Evolutionary conservation across 2,329 filamentous ascomycete species (phyloP).

Genomic region (Zarea fungicola): DNA sequence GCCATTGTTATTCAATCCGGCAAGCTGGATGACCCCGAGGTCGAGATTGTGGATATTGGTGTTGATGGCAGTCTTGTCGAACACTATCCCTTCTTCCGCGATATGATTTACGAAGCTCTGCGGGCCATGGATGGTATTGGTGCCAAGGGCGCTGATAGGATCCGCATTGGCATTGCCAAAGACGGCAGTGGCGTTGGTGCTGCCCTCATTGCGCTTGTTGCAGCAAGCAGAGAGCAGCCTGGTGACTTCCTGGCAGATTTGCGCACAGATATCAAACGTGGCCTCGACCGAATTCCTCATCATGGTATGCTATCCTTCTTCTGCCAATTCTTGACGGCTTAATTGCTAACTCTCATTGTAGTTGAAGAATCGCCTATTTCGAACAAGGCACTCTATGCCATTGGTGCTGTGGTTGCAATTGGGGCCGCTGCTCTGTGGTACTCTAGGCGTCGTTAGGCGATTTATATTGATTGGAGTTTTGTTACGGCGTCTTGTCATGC

Average conservation of each 20-base stretch:
- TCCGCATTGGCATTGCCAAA: constrained; percentile 93
- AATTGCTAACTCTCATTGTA: constrained; percentile 4
- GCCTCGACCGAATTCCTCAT: constrained; percentile 27
- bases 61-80: constrained; percentile 94
- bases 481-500: constrained; percentile 5
- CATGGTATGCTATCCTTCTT: constrained; percentile 23
- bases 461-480: constrained; percentile 9
- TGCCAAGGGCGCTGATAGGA: constrained; percentile 69
- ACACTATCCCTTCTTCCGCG: constrained; percentile 90
- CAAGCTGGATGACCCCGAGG: constrained; percentile 56
- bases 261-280: constrained; percentile 33
- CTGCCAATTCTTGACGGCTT: neutral
- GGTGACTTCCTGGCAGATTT: constrained; percentile 39
- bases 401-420: constrained; percentile 27
- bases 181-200: constrained; percentile 83
- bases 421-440: constrained; percentile 34
- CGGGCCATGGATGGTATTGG: constrained; percentile 74
- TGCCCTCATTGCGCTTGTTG: constrained; percentile 87
- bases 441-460: constrained; percentile 23
- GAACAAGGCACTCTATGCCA: too few species aligned
- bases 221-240: constrained; percentile 59
- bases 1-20: constrained; percentile 79
- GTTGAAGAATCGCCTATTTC: constrained; percentile 28
- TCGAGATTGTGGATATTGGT: constrained; percentile 79
- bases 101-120: constrained; percentile 80